Base-by-base conservation (phyloP, 2,329 filamentous ascomycete species). In the Calonectria crousiana region DNA sequence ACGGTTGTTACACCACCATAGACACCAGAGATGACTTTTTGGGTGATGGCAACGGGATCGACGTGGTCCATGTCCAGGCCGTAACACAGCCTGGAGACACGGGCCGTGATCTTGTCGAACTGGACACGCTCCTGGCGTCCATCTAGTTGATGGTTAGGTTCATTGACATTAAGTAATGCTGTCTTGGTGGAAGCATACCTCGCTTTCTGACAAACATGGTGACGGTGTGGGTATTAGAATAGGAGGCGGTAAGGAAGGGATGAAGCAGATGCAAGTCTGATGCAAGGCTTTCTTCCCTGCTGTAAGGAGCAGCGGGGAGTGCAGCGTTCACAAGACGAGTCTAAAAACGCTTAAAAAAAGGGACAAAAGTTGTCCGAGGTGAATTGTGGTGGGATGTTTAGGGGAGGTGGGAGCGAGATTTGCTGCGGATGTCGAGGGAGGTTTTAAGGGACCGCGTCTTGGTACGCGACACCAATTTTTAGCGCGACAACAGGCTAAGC, bases 51-150 rank as follows among this genome's bases (percentile, higher is more conserved):
- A 78, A 97, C 97, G 71, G 97, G 95, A 88, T 99, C 97, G 82
- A 99, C 95, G 89, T 99, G 97, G 81, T 91, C 96, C 66, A 94
- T 92, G 84, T 99, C 97, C 73, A 99, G 93, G 79, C 96, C 96
- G 86, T 99, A 99, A 91, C 97, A 99, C 84, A 99, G 90, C 83
- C 97, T 93, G 60, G 97, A 98, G 80, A 99, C 97, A 87, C 97
- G 95, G 82, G 97, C 97, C 83, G 97, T 98, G 92, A 99, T 99
- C 90, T 99, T 99, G 91, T 99, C 97, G 89, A 99, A 99, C 87
- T 99, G 97, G 78, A 99, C 97, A 87, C 97, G 97, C 91, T 99
- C 97, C 90, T 98, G 98, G 90, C 97, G 97, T 88, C 96, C 96
- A 91, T 99, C 97, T 98, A 71, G 20, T 23, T 13, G 28, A 30